Evolutionary conservation across 371 early-diverging fungal species (phyloP).

Genomic region (Paraphysoderma sedebokerense): DNA sequence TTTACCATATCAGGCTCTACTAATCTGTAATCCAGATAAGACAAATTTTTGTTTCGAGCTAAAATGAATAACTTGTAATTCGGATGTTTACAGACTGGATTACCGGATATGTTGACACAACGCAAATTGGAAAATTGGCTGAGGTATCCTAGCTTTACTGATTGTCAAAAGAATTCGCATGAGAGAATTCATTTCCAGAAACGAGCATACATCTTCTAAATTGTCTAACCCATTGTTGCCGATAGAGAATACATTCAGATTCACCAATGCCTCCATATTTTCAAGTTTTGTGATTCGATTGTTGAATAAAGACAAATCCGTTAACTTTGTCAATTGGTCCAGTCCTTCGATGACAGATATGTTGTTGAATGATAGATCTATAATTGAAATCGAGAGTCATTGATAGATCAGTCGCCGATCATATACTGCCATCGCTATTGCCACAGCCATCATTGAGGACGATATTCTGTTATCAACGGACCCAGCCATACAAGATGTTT

Average conservation of each 20-base stretch:
- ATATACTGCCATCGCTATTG: neutral
- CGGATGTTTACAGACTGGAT: conserved; percentile 20
- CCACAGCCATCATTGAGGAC: neutral
- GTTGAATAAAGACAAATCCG: conserved; percentile 22
- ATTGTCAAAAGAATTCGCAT: neutral
- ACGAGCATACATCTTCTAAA: conserved; percentile 8
- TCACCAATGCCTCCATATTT: conserved; percentile 22
- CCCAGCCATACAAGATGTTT: conserved; percentile 32
- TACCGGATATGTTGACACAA: conserved; percentile 26
- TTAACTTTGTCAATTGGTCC: conserved; percentile 14
- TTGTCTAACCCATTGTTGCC: conserved; percentile 26
- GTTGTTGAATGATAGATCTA: conserved; percentile 34
- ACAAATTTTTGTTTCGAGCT: conserved; percentile 21
- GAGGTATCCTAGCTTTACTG: conserved; percentile 18
- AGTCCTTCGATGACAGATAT: conserved; percentile 23
- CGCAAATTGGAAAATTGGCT: conserved; percentile 21
- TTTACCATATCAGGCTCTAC: conserved; percentile 11
- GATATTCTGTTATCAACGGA: conserved; percentile 2
- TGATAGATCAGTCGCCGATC: neutral
- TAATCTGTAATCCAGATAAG: conserved; percentile 31
- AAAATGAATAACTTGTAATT: conserved; percentile 26
- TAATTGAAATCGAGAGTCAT: neutral
- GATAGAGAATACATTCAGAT: conserved; percentile 26
- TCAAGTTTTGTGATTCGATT: conserved; percentile 25
- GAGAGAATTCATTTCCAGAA: neutral